Percentiles rank a stretch among this genome's conserved stretches.
These are phyloP conservation scores for Phytophthora litchii DNA, from an alignment of 352 stramenopile genomes.

Conservation along the genomic window DNA sequence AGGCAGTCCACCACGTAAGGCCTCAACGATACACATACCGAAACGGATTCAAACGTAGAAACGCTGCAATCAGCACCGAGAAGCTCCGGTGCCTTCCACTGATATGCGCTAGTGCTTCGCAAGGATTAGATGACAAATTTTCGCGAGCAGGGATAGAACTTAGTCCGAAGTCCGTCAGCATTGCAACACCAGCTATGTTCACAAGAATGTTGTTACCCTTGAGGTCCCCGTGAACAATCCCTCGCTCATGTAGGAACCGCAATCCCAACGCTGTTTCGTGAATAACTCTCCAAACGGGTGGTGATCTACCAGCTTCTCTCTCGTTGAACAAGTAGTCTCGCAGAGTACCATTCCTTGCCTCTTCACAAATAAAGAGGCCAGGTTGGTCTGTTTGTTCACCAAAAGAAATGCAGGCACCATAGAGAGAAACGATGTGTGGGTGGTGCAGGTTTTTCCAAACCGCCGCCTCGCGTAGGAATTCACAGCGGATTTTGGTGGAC, in stretches of 20 bases:
- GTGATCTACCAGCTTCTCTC: slow-evolving; percentile 5
- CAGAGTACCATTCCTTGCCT: slow-evolving; percentile 18
- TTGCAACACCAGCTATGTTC: slow-evolving; percentile 22
- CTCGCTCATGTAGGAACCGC: slow-evolving; percentile 27
- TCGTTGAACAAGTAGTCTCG: slow-evolving; percentile 24
- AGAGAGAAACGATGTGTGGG: slow-evolving; percentile 85
- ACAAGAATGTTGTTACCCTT: slow-evolving; percentile 35
- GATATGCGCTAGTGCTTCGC: slow-evolving; percentile 16
- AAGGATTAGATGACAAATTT: neutral
- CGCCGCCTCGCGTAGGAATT: slow-evolving; percentile 12
- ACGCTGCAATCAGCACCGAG: slow-evolving; percentile 24
- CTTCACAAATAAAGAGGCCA: slow-evolving; percentile 21
- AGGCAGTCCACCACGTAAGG: slow-evolving; percentile 29
- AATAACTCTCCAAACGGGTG: slow-evolving; percentile 21
- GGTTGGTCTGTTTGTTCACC: slow-evolving; percentile 9
- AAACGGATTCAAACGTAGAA: slow-evolving; percentile 32
- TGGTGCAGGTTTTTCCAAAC: slow-evolving; percentile 22
- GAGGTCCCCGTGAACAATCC: slow-evolving; percentile 32
- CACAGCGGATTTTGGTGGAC: neutral
- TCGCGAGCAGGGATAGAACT: slow-evolving; percentile 9
- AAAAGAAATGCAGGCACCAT: slow-evolving; percentile 23
- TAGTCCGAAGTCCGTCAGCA: slow-evolving; percentile 34
- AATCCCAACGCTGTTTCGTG: slow-evolving; percentile 30
- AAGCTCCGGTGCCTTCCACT: slow-evolving; percentile 40
- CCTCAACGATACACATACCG: slow-evolving; percentile 43